A percentile compares a stretch with the other conserved stretches of the same genome.
phyloP scores from a whole-genome alignment of 1,139 yeast species.

The Debaryomycetaceae sp. region DNA sequence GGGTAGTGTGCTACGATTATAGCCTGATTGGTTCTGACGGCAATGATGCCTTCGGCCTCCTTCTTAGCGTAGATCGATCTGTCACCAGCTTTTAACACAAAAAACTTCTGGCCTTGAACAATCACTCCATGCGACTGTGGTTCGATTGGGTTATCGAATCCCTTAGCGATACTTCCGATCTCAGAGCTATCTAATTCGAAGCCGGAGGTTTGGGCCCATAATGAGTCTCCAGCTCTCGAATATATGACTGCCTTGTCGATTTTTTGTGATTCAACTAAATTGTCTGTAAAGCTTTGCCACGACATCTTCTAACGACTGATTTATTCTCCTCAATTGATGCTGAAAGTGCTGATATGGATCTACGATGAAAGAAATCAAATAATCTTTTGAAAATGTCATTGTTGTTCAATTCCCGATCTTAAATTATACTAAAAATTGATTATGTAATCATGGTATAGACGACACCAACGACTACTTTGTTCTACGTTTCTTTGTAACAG shows the following conservation, averaged over 20 bases:
- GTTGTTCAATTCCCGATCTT: not conserved
- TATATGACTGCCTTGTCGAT: constrained; percentile 90
- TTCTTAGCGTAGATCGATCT: constrained; percentile 94
- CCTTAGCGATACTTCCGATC: constrained; percentile 69
- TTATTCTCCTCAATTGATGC: not conserved
- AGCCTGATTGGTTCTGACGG: constrained; percentile 93
- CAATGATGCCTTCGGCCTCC: constrained; percentile 79
- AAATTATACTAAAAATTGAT: constrained; percentile 61
- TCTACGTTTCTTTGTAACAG: constrained; percentile 21
- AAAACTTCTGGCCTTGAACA: constrained; percentile 81
- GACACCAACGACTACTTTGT: constrained; percentile 29
- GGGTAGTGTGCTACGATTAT: constrained; percentile 94
- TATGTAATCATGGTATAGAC: constrained; percentile 92
- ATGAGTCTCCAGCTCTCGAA: constrained; percentile 91
- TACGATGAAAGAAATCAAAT: not conserved
- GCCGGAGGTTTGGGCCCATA: constrained; percentile 85
- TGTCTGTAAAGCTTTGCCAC: constrained; percentile 87
- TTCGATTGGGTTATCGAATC: constrained; percentile 74
- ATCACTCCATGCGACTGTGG: constrained; percentile 87
- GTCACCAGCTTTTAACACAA: constrained; percentile 84
- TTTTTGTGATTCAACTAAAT: constrained; percentile 79
- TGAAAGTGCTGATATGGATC: not conserved
- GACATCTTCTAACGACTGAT: constrained; percentile 21
- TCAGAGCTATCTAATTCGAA: constrained; percentile 69
- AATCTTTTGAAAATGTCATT: not conserved